Evolutionary conservation across 306 rosid genomes (phyloP), one percentile per base, ranked within the genome.

Genomic region (Pyrus pyrifolia): DNA sequence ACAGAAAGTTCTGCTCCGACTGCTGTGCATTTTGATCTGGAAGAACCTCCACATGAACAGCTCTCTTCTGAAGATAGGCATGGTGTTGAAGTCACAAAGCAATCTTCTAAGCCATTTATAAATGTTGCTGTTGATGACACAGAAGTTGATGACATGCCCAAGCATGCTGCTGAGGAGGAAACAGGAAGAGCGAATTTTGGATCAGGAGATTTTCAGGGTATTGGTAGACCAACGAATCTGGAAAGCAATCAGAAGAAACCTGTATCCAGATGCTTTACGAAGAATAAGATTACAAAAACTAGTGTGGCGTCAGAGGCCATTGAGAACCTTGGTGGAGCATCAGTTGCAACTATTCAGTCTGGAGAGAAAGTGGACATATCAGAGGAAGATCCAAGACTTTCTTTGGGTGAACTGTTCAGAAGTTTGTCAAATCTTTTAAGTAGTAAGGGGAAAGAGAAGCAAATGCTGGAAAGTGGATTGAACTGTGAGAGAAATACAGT

Each of bases 321-420:
- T 35, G 85, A 67, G 27, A 79, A 52, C 67, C 66, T 58, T 59
- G 74, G 74, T 38, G 79, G 52, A 57, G 82, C 31, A 65, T 67
- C 75, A 5, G 68, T 21, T 29, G 70, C 80, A 67, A 78, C 88
- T 17, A 15, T 46, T 78, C 76, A 85, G 67, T 60, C 83, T 35
- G 58, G 35, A 59, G 71, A 73, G 53, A 70, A 75, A 79, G 30
- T 55, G 27, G 78, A 67, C 59, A 30, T 51, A 21, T 69, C 78
- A 14, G 77, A 57, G 68, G 57, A 72, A 52, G 66, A 72, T 35
- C 30, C 44, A 61, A 64, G 63, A 61, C 67, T 78, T 18, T 79
- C 75, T 57, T 52, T 73, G 4, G 81, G 82, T 62, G 63, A 70
- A 81, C 22, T 52, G 55, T 68, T 76, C 35, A 68, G 72, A 45